These are phyloP conservation scores for Aspergillus tamarii DNA, from an alignment of 2,329 filamentous ascomycete genomes.

Conservation along the genomic window DNA sequence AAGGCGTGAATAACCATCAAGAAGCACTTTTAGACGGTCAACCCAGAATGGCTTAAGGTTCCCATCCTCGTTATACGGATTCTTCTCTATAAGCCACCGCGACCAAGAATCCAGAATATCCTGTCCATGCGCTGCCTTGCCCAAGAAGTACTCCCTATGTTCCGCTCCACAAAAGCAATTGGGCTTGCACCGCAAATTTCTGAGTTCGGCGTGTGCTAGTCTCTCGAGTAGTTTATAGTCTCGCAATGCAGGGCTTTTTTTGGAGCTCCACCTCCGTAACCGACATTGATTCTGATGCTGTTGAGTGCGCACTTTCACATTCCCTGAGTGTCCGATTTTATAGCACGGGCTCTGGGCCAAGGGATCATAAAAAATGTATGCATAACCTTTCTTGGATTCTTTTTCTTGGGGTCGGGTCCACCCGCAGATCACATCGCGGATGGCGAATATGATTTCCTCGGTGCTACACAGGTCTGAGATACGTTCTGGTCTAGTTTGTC, in stretches of 20 bases:
- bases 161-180: conserved; percentile 12
- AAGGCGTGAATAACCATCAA: background rate
- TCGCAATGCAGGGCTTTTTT: conserved; percentile 1
- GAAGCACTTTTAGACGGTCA: conserved; percentile 7
- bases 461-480: background rate
- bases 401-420: no score
- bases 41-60: conserved; percentile 19
- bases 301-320: conserved; percentile 11
- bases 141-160: conserved; percentile 16
- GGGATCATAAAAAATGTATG: conserved; percentile 16
- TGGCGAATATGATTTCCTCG: background rate
- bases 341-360: conserved; percentile 14
- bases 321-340: conserved; percentile 17
- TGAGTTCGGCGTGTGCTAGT: conserved; percentile 15
- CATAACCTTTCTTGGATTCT: background rate
- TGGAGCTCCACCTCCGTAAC: conserved; percentile 2
- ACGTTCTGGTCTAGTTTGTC: background rate
- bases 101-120: conserved; percentile 19
- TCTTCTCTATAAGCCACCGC: conserved; percentile 14
- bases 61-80: conserved; percentile 13
- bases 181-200: conserved; percentile 11
- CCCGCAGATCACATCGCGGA: background rate
- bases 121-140: conserved; percentile 7
- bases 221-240: conserved; percentile 17
- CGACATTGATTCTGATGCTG: conserved; percentile 14